These are phyloP conservation scores for Globisporangium apiculatum DNA, from an alignment of 352 stramenopile genomes.

Conservation along the genomic window DNA sequence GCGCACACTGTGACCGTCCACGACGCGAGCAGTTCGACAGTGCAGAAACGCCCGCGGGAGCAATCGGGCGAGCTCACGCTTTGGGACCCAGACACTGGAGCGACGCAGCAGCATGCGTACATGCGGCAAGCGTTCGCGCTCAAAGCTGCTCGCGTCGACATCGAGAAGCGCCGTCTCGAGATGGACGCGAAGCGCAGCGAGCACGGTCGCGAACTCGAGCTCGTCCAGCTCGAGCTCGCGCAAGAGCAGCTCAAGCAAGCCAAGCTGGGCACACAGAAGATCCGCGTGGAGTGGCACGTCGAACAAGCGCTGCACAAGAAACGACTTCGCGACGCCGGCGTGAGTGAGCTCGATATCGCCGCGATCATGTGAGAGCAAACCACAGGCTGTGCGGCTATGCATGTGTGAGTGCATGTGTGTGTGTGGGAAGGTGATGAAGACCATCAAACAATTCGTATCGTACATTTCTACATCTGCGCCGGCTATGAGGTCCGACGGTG, in stretches of 20 bases:
- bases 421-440: no score
- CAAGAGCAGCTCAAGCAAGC: slow-evolving; percentile 49
- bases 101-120: slow-evolving; percentile 21
- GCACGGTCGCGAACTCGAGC: slow-evolving; percentile 28
- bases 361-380: slow-evolving; percentile 16
- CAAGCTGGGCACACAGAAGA: slow-evolving; percentile 38
- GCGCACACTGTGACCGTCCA: background rate
- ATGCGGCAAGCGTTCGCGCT: slow-evolving; percentile 30
- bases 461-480: background rate
- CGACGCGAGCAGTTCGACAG: background rate
- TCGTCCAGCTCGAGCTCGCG: slow-evolving; percentile 36
- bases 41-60: slow-evolving; percentile 5
- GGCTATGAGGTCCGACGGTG: slow-evolving; percentile 15
- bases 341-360: slow-evolving; percentile 28
- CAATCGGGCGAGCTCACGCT: background rate
- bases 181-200: slow-evolving; percentile 38
- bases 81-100: background rate
- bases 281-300: slow-evolving; percentile 41
- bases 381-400: background rate
- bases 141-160: slow-evolving; percentile 31
- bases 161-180: slow-evolving; percentile 34
- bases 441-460: no score
- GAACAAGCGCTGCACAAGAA: slow-evolving; percentile 55
- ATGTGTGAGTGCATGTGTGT: background rate
- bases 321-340: slow-evolving; percentile 30